Conservation (phyloP, 2,329 filamentous ascomycete species). For the Pestalotiopsis sp. region DNA sequence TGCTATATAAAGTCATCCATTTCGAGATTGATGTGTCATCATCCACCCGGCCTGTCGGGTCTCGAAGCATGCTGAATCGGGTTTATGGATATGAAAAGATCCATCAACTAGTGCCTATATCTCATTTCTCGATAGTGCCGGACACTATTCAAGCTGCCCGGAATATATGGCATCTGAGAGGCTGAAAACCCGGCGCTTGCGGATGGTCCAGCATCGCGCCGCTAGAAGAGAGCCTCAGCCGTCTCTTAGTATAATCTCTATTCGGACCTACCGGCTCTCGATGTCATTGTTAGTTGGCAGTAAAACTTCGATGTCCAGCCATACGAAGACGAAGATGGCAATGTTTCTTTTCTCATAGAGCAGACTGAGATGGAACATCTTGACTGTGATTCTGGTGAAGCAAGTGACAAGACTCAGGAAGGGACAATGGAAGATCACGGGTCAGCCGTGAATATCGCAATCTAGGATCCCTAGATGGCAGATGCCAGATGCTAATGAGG, state of each 20-base stretch:
- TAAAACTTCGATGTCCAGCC: too few species aligned
- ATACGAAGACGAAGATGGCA: too few species aligned
- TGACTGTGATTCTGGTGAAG: not conserved
- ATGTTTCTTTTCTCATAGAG: too few species aligned
- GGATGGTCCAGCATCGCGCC: not conserved
- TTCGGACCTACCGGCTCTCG: too few species aligned
- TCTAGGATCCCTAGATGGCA: not conserved
- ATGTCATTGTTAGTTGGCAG: too few species aligned
- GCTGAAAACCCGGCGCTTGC: not conserved
- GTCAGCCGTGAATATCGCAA: not conserved
- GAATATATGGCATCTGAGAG: not conserved
- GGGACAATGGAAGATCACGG: not conserved
- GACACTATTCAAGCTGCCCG: not conserved
- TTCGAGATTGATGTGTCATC: not conserved
- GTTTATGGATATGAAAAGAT: not conserved
- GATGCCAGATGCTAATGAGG: not conserved
- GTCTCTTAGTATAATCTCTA: too few species aligned
- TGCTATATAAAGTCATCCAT: not conserved
- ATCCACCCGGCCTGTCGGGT: not conserved
- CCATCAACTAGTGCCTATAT: not conserved
- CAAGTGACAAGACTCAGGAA: not conserved
- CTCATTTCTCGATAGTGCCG: not conserved
- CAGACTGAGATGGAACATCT: not conserved
- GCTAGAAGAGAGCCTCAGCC: too few species aligned
- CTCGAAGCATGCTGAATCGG: not conserved